Conservation (phyloP, 1,284 basidiomycete genomes). For the Neonothopanus nambi region DNA sequence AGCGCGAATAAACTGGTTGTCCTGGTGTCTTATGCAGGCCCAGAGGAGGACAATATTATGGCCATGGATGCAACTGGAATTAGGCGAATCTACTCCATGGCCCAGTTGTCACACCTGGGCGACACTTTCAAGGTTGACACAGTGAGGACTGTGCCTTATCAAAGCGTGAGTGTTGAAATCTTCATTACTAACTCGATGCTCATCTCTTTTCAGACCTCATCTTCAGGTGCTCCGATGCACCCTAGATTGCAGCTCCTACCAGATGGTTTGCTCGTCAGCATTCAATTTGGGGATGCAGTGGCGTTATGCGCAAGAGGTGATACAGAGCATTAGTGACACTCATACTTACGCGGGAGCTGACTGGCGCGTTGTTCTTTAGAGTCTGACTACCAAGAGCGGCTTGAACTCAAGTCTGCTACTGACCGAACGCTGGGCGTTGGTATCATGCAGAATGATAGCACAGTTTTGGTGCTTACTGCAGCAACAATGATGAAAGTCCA, state of each 20-base stretch:
- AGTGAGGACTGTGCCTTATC: conserved; percentile 66
- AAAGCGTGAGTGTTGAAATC: conserved; percentile 58
- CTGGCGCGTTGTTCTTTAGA: conserved; percentile 39
- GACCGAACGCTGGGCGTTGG: conserved; percentile 75
- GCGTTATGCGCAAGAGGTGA: conserved; percentile 67
- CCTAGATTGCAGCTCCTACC: conserved; percentile 63
- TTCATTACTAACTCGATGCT: not conserved
- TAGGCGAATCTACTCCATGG: conserved; percentile 65
- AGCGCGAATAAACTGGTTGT: conserved; percentile 58
- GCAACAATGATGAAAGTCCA: conserved; percentile 66
- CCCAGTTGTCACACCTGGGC: conserved; percentile 44
- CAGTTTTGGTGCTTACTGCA: conserved; percentile 64
- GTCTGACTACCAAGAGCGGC: conserved; percentile 68
- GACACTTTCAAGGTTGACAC: conserved; percentile 46
- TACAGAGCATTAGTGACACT: conserved; percentile 17
- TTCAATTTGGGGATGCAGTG: conserved; percentile 79
- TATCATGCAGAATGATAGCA: conserved; percentile 48
- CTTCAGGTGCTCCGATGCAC: conserved; percentile 65
- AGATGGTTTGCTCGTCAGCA: conserved; percentile 54
- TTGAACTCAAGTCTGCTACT: conserved; percentile 65
- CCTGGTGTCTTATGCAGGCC: conserved; percentile 66
- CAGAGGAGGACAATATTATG: conserved; percentile 46
- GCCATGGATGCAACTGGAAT: conserved; percentile 41
- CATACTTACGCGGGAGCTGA: not conserved
- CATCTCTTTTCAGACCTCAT: conserved; percentile 48